Conservation (phyloP, 73 alveolate genomes). For the Effrenium voratum region DNA sequence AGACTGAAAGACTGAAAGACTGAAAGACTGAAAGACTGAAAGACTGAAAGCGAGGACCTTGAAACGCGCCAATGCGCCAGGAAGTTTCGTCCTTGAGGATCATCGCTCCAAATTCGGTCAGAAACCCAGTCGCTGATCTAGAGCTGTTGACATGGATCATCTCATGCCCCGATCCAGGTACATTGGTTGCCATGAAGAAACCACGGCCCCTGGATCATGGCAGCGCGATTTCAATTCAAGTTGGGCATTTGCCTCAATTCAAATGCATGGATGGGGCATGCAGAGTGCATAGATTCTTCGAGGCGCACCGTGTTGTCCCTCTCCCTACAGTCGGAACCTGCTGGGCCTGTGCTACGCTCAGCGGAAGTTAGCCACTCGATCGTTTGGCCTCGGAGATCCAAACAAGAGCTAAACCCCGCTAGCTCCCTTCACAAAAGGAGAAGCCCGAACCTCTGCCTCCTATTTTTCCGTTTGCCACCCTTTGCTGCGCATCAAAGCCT, state of each 20-base stretch:
- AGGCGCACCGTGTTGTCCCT: constrained; percentile 91
- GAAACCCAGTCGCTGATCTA: neutral
- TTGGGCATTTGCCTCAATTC: constrained; percentile 47
- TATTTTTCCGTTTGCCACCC: too few species aligned
- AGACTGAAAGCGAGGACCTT: too few species aligned
- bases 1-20: neutral
- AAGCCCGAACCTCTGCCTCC: too few species aligned
- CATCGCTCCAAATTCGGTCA: constrained; percentile 74
- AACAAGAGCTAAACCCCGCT: too few species aligned
- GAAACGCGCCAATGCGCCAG: neutral
- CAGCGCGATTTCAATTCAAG: constrained; percentile 91
- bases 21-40: too few species aligned
- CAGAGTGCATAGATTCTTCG: neutral
- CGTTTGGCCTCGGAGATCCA: too few species aligned
- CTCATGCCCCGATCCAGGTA: neutral
- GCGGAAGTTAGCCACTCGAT: neutral
- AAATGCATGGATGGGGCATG: too few species aligned
- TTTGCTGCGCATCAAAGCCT: too few species aligned
- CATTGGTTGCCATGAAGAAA: constrained; percentile 92
- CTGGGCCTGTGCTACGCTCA: constrained; percentile 64
- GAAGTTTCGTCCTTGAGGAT: constrained; percentile 91
- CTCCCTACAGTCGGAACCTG: constrained; percentile 87
- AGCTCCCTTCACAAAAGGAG: too few species aligned
- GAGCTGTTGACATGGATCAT: neutral
- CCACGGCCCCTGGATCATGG: constrained; percentile 93